Evolutionary conservation across 345 rosid genomes (phyloP), one percentile per base, ranked within the genome.

Genomic region (Salix exigua): DNA sequence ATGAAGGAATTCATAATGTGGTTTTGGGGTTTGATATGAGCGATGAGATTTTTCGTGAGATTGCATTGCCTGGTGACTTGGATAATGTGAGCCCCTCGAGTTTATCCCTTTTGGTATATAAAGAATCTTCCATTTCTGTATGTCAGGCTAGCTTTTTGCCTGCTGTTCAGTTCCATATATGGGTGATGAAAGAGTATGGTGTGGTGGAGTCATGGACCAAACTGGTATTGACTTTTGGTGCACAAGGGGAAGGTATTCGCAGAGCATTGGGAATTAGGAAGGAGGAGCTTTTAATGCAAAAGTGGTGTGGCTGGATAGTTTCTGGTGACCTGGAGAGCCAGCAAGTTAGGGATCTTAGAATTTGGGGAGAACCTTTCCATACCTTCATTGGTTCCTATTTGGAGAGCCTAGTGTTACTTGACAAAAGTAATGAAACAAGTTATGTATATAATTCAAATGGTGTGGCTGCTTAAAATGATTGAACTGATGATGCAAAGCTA

Each of bases 161-260:
- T 44, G 12, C 17, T 44, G 48, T 12, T 44, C 48, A 71, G 4
- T 53, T 21, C 7, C 30, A 53, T 9, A 19, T 71, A 71, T 71
- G 64, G 65, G 63, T 71, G 63, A 53, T 71, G 64, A 71, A 53
- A 11, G 64, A 53, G 26, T 53, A 71, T 19, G 74, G 63, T 18
- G 62, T 71, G 25, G 2, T 16, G 19, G 63, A 33, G 2, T 53
- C 65, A 19, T 71, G 74, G 65, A 35, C 40, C 38, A 21, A 71
- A 26, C 0, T 53, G 9, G 2, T 6, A 12, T 44, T 44, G 48
- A 33, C 37, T 19, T 11, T 53, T 1, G 37, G 18, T 18, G 42
- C 25, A 51, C 7, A 9, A 21, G 7, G 28, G 5, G 11, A n/a
- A 28, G 42, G 42, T 16, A 18, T 25, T 31, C 4, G 31, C n/a